Percentiles rank a stretch among this genome's conserved stretches.
Conservation (phyloP, 768 basidiomycete genomes). For the Panus rudis region DNA sequence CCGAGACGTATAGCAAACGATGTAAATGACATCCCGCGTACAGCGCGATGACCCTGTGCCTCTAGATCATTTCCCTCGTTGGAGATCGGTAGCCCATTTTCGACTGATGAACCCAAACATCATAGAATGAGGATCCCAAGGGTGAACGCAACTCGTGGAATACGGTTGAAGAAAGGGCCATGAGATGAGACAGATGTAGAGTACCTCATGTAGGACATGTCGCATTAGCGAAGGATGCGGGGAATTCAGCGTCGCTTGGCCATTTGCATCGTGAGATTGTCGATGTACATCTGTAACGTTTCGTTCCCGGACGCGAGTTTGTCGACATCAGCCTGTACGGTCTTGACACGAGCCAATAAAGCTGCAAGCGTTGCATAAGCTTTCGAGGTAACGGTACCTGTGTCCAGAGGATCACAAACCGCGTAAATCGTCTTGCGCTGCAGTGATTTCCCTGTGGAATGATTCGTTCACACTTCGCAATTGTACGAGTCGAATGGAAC, state of each 20-base stretch:
- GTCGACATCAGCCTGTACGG: conserved; percentile 72
- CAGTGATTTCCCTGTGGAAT: conserved; percentile 58
- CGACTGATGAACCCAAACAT: conserved; percentile 22
- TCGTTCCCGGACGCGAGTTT: conserved; percentile 74
- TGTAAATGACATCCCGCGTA: not conserved
- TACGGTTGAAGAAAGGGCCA: not conserved
- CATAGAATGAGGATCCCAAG: not conserved
- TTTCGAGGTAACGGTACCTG: not conserved
- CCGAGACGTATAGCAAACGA: not conserved
- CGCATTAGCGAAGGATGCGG: not conserved
- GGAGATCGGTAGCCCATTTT: conserved; percentile 31
- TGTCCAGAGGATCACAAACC: conserved; percentile 45
- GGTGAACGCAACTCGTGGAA: too few species aligned
- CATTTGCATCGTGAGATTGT: conserved; percentile 84
- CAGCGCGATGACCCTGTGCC: conserved; percentile 33
- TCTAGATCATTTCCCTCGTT: conserved; percentile 28
- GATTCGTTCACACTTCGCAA: not conserved
- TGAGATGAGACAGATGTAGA: not conserved
- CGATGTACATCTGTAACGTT: conserved; percentile 83
- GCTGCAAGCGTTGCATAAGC: conserved; percentile 32
- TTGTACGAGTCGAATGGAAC: conserved; percentile 20
- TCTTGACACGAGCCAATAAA: conserved; percentile 57
- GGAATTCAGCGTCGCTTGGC: conserved; percentile 57
- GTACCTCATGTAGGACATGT: not conserved
- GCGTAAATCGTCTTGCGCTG: conserved; percentile 71